These are phyloP conservation scores for Ascochyta koolunga DNA, from an alignment of 2,329 filamentous ascomycete genomes.

Conservation along the genomic window DNA sequence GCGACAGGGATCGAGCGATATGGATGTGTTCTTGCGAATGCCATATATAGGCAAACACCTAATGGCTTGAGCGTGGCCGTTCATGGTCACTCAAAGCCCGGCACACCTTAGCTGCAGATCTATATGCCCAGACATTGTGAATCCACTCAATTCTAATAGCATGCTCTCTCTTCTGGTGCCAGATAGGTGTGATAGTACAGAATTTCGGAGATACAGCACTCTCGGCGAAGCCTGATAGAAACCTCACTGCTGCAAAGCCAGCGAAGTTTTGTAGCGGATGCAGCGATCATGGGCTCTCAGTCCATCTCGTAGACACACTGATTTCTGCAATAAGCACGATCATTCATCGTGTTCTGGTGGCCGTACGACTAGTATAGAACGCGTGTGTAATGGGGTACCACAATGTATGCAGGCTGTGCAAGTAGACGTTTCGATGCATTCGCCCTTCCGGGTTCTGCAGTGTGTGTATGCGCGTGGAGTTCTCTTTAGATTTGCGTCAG, in stretches of 20 bases:
- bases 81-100: conserved; percentile 54
- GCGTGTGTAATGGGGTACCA: conserved; percentile 7
- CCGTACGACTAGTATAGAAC: neutral
- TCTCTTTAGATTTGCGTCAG: neutral
- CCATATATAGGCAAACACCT: conserved; percentile 59
- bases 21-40: conserved; percentile 50
- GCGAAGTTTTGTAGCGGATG: conserved; percentile 49
- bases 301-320: conserved; percentile 65
- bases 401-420: conserved; percentile 34
- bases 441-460: conserved; percentile 8
- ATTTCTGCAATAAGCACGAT: conserved; percentile 46
- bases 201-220: conserved; percentile 56
- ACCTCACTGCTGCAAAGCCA: conserved; percentile 48
- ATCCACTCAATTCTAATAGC: conserved; percentile 28
- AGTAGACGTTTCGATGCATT: conserved; percentile 8
- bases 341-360: conserved; percentile 4
- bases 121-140: no score
- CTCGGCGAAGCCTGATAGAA: conserved; percentile 53
- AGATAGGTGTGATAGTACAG: conserved; percentile 52
- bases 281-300: conserved; percentile 56
- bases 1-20: conserved; percentile 55
- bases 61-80: conserved; percentile 55
- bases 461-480: conserved; percentile 3
- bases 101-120: neutral
- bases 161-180: conserved; percentile 39